Evolutionary conservation across 768 basidiomycete genomes (phyloP).

Genomic region (Rhizopogon salebrosus): DNA sequence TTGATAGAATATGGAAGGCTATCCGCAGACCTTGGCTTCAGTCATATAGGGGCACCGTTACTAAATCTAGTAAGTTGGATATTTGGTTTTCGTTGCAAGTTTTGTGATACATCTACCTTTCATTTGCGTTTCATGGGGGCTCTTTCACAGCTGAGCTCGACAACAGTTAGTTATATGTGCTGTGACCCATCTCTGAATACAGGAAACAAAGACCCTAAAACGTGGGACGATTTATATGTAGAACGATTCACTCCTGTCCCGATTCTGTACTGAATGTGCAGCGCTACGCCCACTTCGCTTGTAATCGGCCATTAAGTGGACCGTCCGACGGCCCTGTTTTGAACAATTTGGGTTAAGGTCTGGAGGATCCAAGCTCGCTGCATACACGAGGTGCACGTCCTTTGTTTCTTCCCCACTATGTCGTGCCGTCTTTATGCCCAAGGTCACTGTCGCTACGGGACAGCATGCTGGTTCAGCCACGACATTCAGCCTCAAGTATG

Average conservation of each 20-base stretch:
- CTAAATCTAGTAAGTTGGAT: too few species aligned
- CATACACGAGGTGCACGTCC: background rate
- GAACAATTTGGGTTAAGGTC: background rate
- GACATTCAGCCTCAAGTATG: constrained; percentile 8
- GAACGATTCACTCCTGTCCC: background rate
- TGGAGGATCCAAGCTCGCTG: background rate
- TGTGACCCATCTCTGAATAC: background rate
- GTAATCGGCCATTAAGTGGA: background rate
- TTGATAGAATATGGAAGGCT: background rate
- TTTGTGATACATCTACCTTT: too few species aligned
- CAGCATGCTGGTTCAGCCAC: constrained; percentile 21
- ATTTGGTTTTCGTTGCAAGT: too few species aligned
- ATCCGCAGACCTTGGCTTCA: too few species aligned
- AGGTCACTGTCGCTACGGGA: constrained; percentile 23
- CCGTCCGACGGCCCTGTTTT: background rate
- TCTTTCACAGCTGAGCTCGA: too few species aligned
- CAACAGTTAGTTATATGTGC: too few species aligned
- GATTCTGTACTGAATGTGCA: background rate
- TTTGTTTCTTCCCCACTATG: background rate
- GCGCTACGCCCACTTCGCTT: background rate
- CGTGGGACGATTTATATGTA: background rate
- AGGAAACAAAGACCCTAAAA: background rate
- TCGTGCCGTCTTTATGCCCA: constrained; percentile 18
- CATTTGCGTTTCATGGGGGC: too few species aligned
- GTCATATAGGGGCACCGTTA: too few species aligned